Evolutionary conservation across 2,329 filamentous ascomycete species (phyloP).

Genomic region (Lachnellula suecica): DNA sequence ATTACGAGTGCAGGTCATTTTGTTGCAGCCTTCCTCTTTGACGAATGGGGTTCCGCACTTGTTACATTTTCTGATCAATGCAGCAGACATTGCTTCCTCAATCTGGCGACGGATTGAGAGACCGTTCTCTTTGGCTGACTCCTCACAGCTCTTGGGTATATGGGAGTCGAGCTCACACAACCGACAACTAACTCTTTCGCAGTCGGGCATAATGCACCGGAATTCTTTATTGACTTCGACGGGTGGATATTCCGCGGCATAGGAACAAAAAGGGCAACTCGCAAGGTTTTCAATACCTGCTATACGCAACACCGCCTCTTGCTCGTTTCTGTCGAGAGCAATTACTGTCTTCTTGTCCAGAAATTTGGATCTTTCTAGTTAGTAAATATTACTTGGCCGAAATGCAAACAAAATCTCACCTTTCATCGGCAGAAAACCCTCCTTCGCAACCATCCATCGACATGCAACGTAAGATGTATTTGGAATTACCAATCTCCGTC

Average conservation of each 20-base stretch:
- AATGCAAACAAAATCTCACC: slow-evolving; percentile 40
- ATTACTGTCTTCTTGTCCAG: slow-evolving; percentile 56
- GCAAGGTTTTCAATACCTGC: slow-evolving; percentile 72
- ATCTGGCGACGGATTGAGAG: slow-evolving; percentile 63
- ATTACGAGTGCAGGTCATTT: slow-evolving; percentile 68
- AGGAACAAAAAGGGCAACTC: slow-evolving; percentile 80
- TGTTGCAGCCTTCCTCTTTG: slow-evolving; percentile 80
- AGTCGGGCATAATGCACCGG: slow-evolving; percentile 65
- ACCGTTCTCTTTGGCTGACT: slow-evolving; percentile 60
- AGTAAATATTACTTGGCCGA: slow-evolving; percentile 4
- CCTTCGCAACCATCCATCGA: slow-evolving; percentile 65
- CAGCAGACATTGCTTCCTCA: slow-evolving; percentile 82
- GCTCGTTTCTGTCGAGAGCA: slow-evolving; percentile 69
- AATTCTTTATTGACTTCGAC: slow-evolving; percentile 72
- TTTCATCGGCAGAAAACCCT: slow-evolving; percentile 56
- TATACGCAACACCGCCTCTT: slow-evolving; percentile 65
- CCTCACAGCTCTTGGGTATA: slow-evolving; percentile 69
- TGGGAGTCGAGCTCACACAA: slow-evolving; percentile 70
- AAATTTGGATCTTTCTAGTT: slow-evolving; percentile 24
- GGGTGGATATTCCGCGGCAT: slow-evolving; percentile 70
- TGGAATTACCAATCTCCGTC: slow-evolving; percentile 65
- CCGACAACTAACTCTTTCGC: slow-evolving; percentile 63
- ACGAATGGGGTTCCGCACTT: slow-evolving; percentile 64
- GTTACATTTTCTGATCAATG: slow-evolving; percentile 76
- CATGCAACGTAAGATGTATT: slow-evolving; percentile 69